phyloP scores from a whole-genome alignment of 2,329 filamentous ascomycete genomes.

The Sarocladiaceae sp. region DNA sequence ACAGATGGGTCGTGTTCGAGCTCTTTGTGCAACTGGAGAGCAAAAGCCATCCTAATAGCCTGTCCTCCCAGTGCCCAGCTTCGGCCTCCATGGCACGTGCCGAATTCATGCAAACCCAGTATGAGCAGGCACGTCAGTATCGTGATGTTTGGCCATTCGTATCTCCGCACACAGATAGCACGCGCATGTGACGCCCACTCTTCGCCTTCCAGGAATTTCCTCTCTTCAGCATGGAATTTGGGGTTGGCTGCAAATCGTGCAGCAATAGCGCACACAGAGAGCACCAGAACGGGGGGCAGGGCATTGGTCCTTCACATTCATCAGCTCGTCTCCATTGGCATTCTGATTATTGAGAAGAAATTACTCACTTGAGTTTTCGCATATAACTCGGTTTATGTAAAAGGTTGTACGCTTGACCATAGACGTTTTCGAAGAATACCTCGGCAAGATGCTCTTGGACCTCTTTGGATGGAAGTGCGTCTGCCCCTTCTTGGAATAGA shows the following conservation, averaged over 20 bases:
- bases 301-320: constrained; percentile 34
- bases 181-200: constrained; percentile 85
- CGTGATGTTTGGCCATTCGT: constrained; percentile 93
- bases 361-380: constrained; percentile 65
- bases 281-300: constrained; percentile 79
- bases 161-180: constrained; percentile 78
- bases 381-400: constrained; percentile 97
- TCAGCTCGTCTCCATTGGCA: neutral
- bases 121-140: constrained; percentile 87
- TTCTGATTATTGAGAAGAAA: neutral
- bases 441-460: constrained; percentile 91
- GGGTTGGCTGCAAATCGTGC: constrained; percentile 91
- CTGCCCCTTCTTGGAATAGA: constrained; percentile 72
- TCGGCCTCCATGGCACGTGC: constrained; percentile 89
- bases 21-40: constrained; percentile 87
- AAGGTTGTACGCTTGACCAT: constrained; percentile 90
- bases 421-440: constrained; percentile 91
- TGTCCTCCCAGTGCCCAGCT: constrained; percentile 96
- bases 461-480: constrained; percentile 76
- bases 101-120: constrained; percentile 89
- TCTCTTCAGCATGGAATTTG: constrained; percentile 65
- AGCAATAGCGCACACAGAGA: constrained; percentile 94
- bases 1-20: constrained; percentile 72
- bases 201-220: constrained; percentile 76
- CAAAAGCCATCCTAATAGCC: constrained; percentile 95